phyloP scores from a whole-genome alignment of 2,329 filamentous ascomycete genomes.

The Helotiales sp. region DNA sequence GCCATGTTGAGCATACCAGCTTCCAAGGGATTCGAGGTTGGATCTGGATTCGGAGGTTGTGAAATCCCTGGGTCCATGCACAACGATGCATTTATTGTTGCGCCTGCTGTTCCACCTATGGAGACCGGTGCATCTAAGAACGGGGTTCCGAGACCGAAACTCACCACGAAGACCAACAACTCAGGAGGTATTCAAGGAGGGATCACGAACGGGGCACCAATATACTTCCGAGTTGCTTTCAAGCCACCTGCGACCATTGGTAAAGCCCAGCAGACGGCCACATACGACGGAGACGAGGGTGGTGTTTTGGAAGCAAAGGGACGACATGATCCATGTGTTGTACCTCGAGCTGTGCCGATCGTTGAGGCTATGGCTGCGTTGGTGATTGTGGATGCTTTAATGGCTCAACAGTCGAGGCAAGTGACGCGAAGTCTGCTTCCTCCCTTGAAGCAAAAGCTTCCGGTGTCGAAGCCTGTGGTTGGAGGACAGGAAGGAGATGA shows the following conservation, averaged over 20 bases:
- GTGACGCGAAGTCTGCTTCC: constrained; percentile 53
- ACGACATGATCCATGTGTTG: constrained; percentile 91
- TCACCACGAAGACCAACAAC: constrained; percentile 92
- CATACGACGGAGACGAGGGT: constrained; percentile 71
- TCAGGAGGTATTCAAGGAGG: constrained; percentile 94
- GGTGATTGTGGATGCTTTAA: constrained; percentile 83
- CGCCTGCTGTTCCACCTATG: constrained; percentile 51
- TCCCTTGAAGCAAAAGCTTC: constrained; percentile 42
- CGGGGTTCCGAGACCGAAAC: constrained; percentile 59
- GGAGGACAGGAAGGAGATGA: constrained; percentile 27
- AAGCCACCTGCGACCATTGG: constrained; percentile 95
- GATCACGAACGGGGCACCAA: constrained; percentile 89
- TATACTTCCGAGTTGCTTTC: constrained; percentile 95
- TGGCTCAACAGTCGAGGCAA: constrained; percentile 75
- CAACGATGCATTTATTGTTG: constrained; percentile 81
- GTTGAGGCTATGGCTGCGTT: constrained; percentile 92
- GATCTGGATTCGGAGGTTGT: constrained; percentile 87
- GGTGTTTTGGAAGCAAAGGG: constrained; percentile 90
- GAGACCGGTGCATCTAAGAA: constrained; percentile 51
- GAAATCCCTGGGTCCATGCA: constrained; percentile 87
- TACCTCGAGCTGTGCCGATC: constrained; percentile 79
- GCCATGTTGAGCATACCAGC: constrained; percentile 96
- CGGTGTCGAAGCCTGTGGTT: constrained; percentile 22
- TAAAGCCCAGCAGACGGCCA: constrained; percentile 82
- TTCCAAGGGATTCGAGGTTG: constrained; percentile 94